phyloP scores from a whole-genome alignment of 2,329 filamentous ascomycete genomes.

The Apiospora arundinis region DNA sequence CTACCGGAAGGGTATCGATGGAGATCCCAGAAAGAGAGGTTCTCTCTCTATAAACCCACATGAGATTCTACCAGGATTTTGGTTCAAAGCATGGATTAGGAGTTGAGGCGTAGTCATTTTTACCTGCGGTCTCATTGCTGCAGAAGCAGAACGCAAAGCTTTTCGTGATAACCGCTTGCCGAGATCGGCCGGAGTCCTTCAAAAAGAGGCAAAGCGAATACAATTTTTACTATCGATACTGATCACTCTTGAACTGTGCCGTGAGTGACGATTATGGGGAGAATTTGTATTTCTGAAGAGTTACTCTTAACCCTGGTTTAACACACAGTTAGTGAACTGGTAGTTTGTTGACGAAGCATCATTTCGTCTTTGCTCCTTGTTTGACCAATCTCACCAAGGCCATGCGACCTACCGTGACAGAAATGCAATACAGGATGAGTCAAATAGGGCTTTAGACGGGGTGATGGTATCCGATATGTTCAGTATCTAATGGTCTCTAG shows the following conservation, averaged over 20 bases:
- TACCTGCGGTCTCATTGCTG: background rate
- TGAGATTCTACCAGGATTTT: background rate
- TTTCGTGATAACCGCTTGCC: slow-evolving; percentile 4
- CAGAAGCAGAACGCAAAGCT: slow-evolving; percentile 2
- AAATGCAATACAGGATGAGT: background rate
- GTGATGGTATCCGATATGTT: background rate
- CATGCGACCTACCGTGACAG: background rate
- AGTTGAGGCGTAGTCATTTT: slow-evolving; percentile 15
- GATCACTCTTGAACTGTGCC: background rate
- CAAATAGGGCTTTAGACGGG: background rate
- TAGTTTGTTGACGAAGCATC: background rate
- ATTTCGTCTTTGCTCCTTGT: background rate
- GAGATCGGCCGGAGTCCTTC: slow-evolving; percentile 2
- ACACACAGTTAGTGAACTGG: background rate
- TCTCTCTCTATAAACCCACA: background rate
- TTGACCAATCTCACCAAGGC: background rate
- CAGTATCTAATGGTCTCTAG: background rate
- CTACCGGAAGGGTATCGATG: too few relatives aligned
- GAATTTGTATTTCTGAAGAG: background rate
- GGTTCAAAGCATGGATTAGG: slow-evolving; percentile 15
- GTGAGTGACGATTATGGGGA: background rate
- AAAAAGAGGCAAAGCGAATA: slow-evolving; percentile 26
- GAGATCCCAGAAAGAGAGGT: background rate
- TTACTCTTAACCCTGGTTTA: background rate
- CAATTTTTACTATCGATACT: background rate